phyloP scores from a whole-genome alignment of 192 early-diverging fungal genomes.

The Neocallimastix lanati region DNA sequence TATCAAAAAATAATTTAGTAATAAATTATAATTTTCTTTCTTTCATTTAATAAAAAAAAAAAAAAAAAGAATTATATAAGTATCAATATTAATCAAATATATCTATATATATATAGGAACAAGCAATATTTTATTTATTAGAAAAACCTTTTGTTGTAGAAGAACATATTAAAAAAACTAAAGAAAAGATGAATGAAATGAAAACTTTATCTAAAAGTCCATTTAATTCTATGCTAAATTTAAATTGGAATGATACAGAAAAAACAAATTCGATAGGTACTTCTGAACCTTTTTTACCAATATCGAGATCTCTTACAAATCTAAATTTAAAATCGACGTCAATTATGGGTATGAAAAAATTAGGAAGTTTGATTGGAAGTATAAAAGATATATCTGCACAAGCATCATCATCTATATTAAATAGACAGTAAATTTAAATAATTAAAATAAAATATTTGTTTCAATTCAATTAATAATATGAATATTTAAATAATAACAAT shows the following conservation, averaged over 20 bases:
- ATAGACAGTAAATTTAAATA: constrained; percentile 10
- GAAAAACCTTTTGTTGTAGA: constrained; percentile 34
- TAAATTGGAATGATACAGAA: neutral
- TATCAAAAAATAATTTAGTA: constrained; percentile 34
- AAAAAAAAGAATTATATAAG: no score
- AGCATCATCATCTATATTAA: constrained; percentile 26
- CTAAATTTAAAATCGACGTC: neutral
- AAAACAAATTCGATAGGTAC: neutral
- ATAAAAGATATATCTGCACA: constrained; percentile 25
- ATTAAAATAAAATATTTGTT: constrained; percentile 15
- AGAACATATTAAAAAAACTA: constrained; percentile 10
- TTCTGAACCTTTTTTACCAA: neutral
- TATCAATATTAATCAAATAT: no score
- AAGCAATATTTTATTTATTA: constrained; percentile 31
- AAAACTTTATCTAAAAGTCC: constrained; percentile 10
- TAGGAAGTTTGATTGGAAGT: neutral
- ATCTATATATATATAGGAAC: no score
- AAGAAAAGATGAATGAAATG: neutral
- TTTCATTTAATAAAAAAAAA: no score
- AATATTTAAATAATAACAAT: constrained; percentile 17
- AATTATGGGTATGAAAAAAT: constrained; percentile 1
- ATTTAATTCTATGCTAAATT: constrained; percentile 3
- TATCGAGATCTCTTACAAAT: neutral
- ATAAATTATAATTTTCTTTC: no score
- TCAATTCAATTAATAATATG: no score